Base-by-base conservation (phyloP, 495 filamentous ascomycete species). In the Trichoderma gamsii region DNA sequence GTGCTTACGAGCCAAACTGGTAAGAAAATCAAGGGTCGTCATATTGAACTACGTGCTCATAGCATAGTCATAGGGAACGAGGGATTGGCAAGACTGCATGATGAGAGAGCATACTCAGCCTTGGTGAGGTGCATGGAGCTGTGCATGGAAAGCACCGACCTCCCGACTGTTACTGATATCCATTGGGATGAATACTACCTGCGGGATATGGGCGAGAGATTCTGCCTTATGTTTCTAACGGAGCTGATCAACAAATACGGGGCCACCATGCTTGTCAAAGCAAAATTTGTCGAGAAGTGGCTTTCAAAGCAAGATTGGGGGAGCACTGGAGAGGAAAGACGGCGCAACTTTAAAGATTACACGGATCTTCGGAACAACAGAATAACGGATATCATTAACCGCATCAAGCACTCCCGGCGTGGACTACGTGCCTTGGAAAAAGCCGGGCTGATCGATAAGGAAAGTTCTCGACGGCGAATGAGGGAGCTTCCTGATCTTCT, bases 301-400 rank as follows among this genome's bases (percentile, higher is more conserved):
- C 76, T 87, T 7, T 80, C 76, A 29, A 83, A 79, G 70, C 84
- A 87, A 64, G 81, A 81, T 18, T 86, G 85, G 82, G 85, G 85
- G 6, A 69, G 72, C 25, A 78, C 71, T 0, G 75, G 79, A 9
- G 75, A 78, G 46, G 79, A 81, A 67, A 76, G 79, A 32, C 76
- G 74, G 41, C 73, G 71, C 9, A 86, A 84, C 66, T 84, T 85
- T 68, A 63, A 66, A 21, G 73, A 74, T 35, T 83, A 83, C 65
- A 70, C 76, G 73, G 70, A 76, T 18, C 72, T 74, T 65, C 79
- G 76, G 49, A 74, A 73, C 38, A 83, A 84, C 69, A 75, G 79
- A 12, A 78, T 86, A 21, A 80, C 74, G 52, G 78, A 82, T 25
- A 78, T 86, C 23, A 72, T 77, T 43, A 69, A 72, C 6, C 74